Evolutionary conservation across 257 asterid species (phyloP).

Genomic region (Anisodus acutangulus): DNA sequence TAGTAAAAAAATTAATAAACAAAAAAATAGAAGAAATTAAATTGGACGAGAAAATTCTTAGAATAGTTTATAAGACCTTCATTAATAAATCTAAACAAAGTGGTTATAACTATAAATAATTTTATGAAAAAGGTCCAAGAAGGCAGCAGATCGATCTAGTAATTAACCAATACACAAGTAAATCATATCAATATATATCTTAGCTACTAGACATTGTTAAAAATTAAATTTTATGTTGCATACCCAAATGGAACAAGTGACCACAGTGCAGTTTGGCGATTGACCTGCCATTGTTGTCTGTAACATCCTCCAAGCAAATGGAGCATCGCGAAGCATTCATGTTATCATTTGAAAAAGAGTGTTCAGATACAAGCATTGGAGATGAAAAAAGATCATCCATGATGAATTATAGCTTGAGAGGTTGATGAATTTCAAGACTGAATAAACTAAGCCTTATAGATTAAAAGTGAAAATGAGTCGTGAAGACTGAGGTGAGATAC

Average conservation of each 20-base stretch:
- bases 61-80: background rate
- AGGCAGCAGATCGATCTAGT: background rate
- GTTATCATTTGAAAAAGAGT: background rate
- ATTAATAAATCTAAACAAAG: background rate
- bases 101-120: background rate
- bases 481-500: background rate
- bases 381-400: background rate
- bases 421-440: background rate
- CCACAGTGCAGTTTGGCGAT: constrained; percentile 23
- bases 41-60: no score
- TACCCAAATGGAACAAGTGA: constrained; percentile 27
- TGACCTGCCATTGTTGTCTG: background rate
- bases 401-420: background rate
- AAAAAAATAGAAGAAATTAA: no score
- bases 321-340: background rate
- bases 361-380: background rate
- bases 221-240: background rate
- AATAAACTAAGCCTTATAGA: no score
- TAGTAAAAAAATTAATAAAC: no score
- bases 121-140: background rate
- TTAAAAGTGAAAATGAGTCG: background rate
- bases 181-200: background rate
- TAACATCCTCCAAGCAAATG: constrained; percentile 23
- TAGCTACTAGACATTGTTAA: background rate
- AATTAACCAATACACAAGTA: background rate